These are phyloP conservation scores for Fragaria iinumae DNA, from an alignment of 306 rosid species.

Conservation along the genomic window DNA sequence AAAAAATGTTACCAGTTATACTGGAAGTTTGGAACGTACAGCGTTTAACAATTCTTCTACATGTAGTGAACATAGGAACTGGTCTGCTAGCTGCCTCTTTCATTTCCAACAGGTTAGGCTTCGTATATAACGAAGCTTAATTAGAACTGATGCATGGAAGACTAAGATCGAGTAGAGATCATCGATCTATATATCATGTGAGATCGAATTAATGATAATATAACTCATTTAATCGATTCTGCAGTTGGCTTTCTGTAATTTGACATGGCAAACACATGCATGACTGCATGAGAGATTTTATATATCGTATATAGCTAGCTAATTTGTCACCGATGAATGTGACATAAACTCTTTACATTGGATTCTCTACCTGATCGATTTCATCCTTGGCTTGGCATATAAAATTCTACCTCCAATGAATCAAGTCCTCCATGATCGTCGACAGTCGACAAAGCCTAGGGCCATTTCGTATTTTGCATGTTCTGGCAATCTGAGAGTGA, in stretches of 20 bases:
- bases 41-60: background rate
- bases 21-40: background rate
- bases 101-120: background rate
- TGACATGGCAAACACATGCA: constrained; percentile 4
- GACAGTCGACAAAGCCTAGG: background rate
- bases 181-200: background rate
- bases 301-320: background rate
- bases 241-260: background rate
- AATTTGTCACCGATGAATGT: too few relatives aligned
- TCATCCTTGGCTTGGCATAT: background rate
- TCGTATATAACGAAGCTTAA: background rate
- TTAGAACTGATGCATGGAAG: background rate
- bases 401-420: background rate
- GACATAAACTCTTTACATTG: too few relatives aligned
- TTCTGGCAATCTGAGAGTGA: background rate
- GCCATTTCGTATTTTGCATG: background rate
- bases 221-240: background rate
- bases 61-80: background rate
- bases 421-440: background rate
- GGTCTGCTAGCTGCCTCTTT: background rate
- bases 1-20: background rate
- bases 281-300: background rate
- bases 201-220: too few relatives aligned
- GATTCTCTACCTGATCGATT: background rate
- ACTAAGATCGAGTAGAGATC: background rate